A percentile compares a stretch with the other conserved stretches of the same genome.
Evolutionary conservation across 2,329 filamentous ascomycete species (phyloP).

Genomic region (Scedosporium minutisporum): DNA sequence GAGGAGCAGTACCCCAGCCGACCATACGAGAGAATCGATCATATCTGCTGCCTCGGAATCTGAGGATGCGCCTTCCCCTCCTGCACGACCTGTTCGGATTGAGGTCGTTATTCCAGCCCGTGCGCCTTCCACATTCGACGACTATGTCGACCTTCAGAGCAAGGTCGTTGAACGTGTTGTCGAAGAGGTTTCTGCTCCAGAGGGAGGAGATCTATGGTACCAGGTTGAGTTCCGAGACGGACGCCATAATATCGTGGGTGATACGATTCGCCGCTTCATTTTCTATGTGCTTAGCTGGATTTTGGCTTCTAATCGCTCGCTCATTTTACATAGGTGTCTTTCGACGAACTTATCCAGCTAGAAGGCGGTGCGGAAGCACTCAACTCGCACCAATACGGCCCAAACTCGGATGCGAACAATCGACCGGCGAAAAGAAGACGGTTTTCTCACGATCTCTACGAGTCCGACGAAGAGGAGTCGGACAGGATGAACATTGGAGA

Average conservation of each 20-base stretch:
- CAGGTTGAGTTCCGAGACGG: conserved; percentile 36
- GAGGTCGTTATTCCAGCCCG: conserved; percentile 8
- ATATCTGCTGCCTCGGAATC: background rate
- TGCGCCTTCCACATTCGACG: conserved; percentile 5
- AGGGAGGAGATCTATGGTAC: conserved; percentile 19
- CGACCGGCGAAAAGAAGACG: background rate
- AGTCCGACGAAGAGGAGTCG: background rate
- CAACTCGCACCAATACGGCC: conserved; percentile 8
- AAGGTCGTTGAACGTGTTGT: conserved; percentile 27
- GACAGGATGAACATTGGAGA: conserved; percentile 11
- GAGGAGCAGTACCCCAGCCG: background rate
- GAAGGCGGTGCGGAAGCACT: conserved; percentile 24
- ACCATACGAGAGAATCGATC: background rate
- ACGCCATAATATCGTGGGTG: conserved; percentile 33
- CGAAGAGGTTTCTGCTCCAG: conserved; percentile 17
- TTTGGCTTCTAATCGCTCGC: background rate
- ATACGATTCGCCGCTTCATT: background rate
- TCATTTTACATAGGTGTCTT: conserved; percentile 17
- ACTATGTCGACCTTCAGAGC: conserved; percentile 24
- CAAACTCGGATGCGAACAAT: background rate
- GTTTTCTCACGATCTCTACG: background rate
- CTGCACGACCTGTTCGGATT: background rate
- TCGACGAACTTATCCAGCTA: conserved; percentile 19
- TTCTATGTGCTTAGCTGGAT: conserved; percentile 12
- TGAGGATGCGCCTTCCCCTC: background rate